These are phyloP conservation scores for Umbelopsis vinacea DNA, from an alignment of 192 early-diverging fungal genomes.

Conservation along the genomic window DNA sequence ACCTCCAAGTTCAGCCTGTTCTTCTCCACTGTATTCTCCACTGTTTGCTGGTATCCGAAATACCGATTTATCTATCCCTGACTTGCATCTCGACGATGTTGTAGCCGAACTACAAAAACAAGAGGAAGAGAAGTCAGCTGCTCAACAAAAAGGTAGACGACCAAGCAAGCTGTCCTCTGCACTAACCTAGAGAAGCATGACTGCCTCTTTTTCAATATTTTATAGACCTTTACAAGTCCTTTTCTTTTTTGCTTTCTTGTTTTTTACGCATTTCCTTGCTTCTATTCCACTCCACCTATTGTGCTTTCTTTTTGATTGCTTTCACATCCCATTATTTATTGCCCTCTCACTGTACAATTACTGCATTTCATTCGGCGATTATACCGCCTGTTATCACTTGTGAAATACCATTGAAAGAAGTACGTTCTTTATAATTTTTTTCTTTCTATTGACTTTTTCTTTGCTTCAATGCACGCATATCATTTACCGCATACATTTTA, in stretches of 20 bases:
- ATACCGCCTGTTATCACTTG: background rate
- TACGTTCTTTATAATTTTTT: background rate
- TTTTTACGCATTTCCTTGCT: background rate
- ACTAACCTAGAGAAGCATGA: background rate
- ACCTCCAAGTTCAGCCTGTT: constrained; percentile 47
- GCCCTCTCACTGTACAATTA: background rate
- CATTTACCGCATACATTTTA: background rate
- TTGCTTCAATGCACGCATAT: background rate
- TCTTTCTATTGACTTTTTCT: background rate
- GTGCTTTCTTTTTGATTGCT: background rate
- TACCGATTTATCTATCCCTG: constrained; percentile 5
- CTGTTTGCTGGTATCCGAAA: constrained; percentile 41
- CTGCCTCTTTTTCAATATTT: background rate
- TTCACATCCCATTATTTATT: no score
- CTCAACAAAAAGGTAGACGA: background rate
- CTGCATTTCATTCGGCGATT: background rate
- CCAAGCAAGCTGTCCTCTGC: background rate
- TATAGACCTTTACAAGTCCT: background rate
- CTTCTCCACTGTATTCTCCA: constrained; percentile 47
- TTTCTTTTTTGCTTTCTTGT: background rate
- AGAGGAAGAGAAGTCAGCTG: constrained; percentile 10
- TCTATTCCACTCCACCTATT: background rate
- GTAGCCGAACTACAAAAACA: constrained; percentile 14
- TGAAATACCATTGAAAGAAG: constrained; percentile 6
- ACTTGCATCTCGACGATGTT: constrained; percentile 1